phyloP scores from a whole-genome alignment of 306 rosid species.

The Rosa multiflora region DNA sequence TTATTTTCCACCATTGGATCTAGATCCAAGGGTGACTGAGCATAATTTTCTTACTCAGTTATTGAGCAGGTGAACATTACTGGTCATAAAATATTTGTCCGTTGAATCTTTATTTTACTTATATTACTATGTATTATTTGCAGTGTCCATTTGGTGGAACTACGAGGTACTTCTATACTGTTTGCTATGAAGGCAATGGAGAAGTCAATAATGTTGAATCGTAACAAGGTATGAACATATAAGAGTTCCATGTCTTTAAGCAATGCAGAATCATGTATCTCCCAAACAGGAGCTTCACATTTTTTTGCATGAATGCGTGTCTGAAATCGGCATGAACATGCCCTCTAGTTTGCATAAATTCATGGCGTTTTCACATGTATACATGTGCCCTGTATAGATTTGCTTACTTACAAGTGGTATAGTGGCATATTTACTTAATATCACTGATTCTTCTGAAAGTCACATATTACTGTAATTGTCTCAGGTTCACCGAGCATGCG shows the following conservation, averaged over 20 bases:
- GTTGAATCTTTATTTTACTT: not conserved
- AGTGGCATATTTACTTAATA: slow-evolving; percentile 5
- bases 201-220: slow-evolving; percentile 75
- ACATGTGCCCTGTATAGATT: not conserved
- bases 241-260: slow-evolving; percentile 22
- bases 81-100: not conserved
- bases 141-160: slow-evolving; percentile 96
- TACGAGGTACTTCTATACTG: slow-evolving; percentile 67
- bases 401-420: not conserved
- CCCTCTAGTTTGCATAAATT: not conserved
- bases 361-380: not conserved
- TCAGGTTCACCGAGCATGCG: slow-evolving; percentile 96
- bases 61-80: too few species aligned
- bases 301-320: not conserved
- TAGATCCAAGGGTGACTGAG: too few species aligned
- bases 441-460: not conserved
- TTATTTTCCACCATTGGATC: too few species aligned
- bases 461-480: slow-evolving; percentile 24
- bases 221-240: slow-evolving; percentile 75
- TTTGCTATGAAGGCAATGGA: slow-evolving; percentile 99
- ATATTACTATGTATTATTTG: slow-evolving; percentile 27
- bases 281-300: slow-evolving; percentile 3
- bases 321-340: slow-evolving; percentile 1
- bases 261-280: not conserved
- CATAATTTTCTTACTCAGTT: too few species aligned